Evolutionary conservation across 495 filamentous ascomycete species (phyloP), one percentile per base, ranked within the genome.

Genomic region (Podospora anserina): DNA sequence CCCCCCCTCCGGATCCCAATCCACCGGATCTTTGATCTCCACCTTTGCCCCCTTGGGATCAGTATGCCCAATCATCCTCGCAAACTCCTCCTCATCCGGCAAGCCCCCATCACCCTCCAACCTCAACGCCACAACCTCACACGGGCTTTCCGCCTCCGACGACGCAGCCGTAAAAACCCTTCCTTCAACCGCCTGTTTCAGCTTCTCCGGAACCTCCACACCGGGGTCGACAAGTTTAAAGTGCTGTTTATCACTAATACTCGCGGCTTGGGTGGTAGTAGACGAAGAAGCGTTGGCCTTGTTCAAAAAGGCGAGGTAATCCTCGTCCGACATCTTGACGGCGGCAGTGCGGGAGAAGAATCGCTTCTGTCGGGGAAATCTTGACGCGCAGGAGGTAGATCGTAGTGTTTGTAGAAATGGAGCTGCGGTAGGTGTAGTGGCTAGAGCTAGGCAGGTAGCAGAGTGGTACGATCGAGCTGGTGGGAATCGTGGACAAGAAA

Each of bases 81-180:
- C 86, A 65, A 92, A 87, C 32, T 85, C 80, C 68, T 84, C 88
- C 76, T 88, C 81, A 76, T 86, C 87, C 53, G 89, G 89, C 76
- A 90, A 82, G 55, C 77, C 76, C 49, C 80, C 83, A 55, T 81
- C 9, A 55, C 86, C 88, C 57, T 83, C 80, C 84, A 84, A 93
- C 68, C 79, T 80, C 71, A 96, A 73, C 63, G 81, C 84, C 4
- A 97, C 92, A 1, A 88, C 86, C 75, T 89, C 88, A 77, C 94
- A 97, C 49, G 90, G 90, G 80, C 94, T 91, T 78, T 97, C 93
- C 5, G 91, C 85, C 67, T 97, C 93, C 65, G 89, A 93, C 4
- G 86, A 49, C 39, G 39, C 39, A 5, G 13, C 39, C 76, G 77
- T 94, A 96, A 73, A 49, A 87, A 90, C 60, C 79, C 83, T 66